Percentiles rank a stretch among this genome's conserved stretches.
Conservation (phyloP, 352 stramenopile species). For the Pythium vanterpoolii region DNA sequence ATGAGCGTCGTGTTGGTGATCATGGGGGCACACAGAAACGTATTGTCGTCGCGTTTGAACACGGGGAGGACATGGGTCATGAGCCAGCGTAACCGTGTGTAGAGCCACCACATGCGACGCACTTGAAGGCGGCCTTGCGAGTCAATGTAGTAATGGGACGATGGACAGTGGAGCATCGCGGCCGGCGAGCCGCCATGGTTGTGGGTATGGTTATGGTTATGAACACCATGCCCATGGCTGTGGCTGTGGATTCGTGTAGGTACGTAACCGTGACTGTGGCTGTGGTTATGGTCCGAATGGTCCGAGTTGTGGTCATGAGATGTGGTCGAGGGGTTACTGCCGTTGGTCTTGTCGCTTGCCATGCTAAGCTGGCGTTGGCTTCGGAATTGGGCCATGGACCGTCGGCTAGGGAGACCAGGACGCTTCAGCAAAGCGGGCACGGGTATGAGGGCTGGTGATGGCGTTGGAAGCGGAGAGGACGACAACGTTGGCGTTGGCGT, state of each 20-base stretch:
- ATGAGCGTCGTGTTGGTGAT: constrained; percentile 76
- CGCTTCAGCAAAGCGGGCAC: not conserved
- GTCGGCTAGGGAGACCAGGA: constrained; percentile 11
- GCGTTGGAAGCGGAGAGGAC: constrained; percentile 14
- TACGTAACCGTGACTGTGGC: constrained; percentile 8
- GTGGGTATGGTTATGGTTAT: not conserved
- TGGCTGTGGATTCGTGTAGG: constrained; percentile 2
- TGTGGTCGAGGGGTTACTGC: constrained; percentile 25
- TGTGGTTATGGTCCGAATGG: constrained; percentile 5
- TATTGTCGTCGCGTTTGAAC: constrained; percentile 76
- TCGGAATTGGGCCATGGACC: constrained; percentile 13
- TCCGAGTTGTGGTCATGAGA: constrained; percentile 28
- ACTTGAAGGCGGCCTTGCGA: constrained; percentile 39
- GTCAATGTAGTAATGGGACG: constrained; percentile 71
- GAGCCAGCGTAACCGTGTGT: constrained; percentile 42
- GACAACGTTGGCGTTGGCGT: constrained; percentile 14
- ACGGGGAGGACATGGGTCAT: constrained; percentile 46
- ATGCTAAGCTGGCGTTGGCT: constrained; percentile 26
- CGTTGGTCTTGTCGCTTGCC: constrained; percentile 27
- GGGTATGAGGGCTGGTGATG: not conserved
- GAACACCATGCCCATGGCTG: not conserved
- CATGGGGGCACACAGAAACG: constrained; percentile 68
- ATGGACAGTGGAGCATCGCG: constrained; percentile 26
- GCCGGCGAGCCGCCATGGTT: not conserved
- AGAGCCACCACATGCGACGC: constrained; percentile 55